Base-by-base conservation (phyloP, 2,329 filamentous ascomycete species). In the Drechmeria coniospora region DNA sequence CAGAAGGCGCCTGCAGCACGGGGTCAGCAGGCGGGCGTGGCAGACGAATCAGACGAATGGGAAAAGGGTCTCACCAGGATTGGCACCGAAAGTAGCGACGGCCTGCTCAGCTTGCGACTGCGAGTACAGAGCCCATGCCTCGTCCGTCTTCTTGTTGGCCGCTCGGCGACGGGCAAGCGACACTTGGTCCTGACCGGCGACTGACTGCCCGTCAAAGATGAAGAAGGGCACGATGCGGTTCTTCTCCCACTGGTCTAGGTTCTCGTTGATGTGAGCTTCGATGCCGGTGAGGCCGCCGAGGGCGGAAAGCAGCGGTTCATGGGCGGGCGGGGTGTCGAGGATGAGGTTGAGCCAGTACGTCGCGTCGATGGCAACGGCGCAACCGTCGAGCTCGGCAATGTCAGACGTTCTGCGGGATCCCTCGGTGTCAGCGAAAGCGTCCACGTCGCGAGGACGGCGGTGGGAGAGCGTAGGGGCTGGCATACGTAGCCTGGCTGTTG, bases 51-150 rank as follows among this genome's bases (percentile, higher is more conserved):
- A 13, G 9, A 19, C 17, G 21, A 10, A 12, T n/a, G 14, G 8
- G 21, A 11, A 6, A n/a, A n/a, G n/a, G n/a, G 11, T 17, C 33
- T 12, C 66, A 84, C 82, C 76, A 41, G 78, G 78, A 47, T 76
- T 76, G 26, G 56, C 53, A 36, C 84, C 84, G 56, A 95, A 95
- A n/a, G 78, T 76, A 32, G 68, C 61, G 6, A 95, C 87, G 11
- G 90, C 84, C 38, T 79, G 68, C 37, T 79, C 72, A 10, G 84
- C 81, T 42, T 82, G 66, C 29, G 81, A 74, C 36, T 76, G 69
- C 44, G 84, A 79, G 54, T 98, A 98, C 25, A 92, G 58, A 3
- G 71, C 68, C 87, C 90, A 98, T 4, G 87, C 90, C 32, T 76
- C 61, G 38, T 80, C 69, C 28, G 82, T 83, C 39, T 76, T 74